Percentiles rank a stretch among this genome's conserved stretches.
Evolutionary conservation across 179 eudicot species (phyloP).

Genomic region (Vitellaria paradoxa): DNA sequence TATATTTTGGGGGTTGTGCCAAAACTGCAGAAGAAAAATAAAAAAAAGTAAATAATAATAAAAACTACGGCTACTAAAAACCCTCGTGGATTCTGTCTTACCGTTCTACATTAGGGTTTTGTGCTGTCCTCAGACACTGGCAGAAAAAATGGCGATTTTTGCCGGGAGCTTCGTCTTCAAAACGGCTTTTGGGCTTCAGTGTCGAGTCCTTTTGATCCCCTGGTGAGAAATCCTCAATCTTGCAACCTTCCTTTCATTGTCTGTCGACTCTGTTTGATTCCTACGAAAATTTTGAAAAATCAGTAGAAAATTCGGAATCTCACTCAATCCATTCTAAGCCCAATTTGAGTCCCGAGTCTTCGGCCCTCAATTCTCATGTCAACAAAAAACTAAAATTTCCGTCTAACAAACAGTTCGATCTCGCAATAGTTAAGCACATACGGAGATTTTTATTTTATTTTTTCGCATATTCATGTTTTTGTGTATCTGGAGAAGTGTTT

Average conservation of each 20-base stretch:
- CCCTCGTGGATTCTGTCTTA: no score
- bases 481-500: background rate
- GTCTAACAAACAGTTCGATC: background rate
- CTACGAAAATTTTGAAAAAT: constrained; percentile 1
- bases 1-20: no score
- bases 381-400: background rate
- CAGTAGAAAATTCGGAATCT: background rate
- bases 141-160: background rate
- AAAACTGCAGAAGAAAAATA: no score
- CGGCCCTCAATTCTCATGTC: background rate
- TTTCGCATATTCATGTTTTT: background rate
- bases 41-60: no score
- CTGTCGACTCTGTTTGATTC: background rate
- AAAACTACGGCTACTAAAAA: no score
- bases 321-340: background rate
- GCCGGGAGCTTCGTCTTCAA: constrained; percentile 12
- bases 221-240: constrained; percentile 11
- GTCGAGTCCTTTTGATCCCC: constrained; percentile 12
- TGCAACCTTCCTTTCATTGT: background rate
- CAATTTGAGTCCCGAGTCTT: background rate
- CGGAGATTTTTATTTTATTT: no score
- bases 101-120: background rate
- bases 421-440: background rate
- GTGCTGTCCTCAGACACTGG: background rate
- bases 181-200: constrained; percentile 2